Conservation (phyloP, 345 rosid species). For the Cardamine resedifolia region DNA sequence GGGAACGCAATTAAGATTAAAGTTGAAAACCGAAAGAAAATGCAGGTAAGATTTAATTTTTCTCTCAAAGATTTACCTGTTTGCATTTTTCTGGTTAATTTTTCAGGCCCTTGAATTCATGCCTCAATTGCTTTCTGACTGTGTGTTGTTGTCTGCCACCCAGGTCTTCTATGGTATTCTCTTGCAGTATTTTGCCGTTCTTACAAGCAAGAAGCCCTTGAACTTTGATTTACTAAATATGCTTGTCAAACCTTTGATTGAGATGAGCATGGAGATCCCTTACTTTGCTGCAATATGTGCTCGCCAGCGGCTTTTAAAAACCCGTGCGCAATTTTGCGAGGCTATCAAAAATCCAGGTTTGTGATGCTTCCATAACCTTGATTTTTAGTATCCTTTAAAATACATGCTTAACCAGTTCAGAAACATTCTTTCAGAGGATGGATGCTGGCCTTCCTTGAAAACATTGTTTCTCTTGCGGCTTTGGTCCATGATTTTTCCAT, state of each 20-base stretch:
- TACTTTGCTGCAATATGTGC: constrained; percentile 98
- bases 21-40: constrained; percentile 92
- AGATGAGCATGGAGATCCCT: constrained; percentile 86
- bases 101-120: constrained; percentile 17
- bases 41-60: constrained; percentile 57
- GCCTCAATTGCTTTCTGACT: not conserved
- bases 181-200: constrained; percentile 85
- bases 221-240: constrained; percentile 74
- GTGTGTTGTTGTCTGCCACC: constrained; percentile 21
- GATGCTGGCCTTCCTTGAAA: constrained; percentile 91
- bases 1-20: constrained; percentile 71
- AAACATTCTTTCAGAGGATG: constrained; percentile 50
- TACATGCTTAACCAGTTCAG: constrained; percentile 16
- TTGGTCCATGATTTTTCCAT: constrained; percentile 93
- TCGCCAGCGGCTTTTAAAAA: constrained; percentile 67
- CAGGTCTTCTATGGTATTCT: constrained; percentile 94
- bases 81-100: not conserved
- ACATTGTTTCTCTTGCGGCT: constrained; percentile 80
- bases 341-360: constrained; percentile 73
- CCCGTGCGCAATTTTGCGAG: constrained; percentile 67
- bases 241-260: constrained; percentile 85
- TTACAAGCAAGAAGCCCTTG: constrained; percentile 67
- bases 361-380: constrained; percentile 21
- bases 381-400: not conserved
- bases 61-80: not conserved